Evolutionary conservation across 495 filamentous ascomycete species (phyloP).

Genomic region (Aspergillus diversus): DNA sequence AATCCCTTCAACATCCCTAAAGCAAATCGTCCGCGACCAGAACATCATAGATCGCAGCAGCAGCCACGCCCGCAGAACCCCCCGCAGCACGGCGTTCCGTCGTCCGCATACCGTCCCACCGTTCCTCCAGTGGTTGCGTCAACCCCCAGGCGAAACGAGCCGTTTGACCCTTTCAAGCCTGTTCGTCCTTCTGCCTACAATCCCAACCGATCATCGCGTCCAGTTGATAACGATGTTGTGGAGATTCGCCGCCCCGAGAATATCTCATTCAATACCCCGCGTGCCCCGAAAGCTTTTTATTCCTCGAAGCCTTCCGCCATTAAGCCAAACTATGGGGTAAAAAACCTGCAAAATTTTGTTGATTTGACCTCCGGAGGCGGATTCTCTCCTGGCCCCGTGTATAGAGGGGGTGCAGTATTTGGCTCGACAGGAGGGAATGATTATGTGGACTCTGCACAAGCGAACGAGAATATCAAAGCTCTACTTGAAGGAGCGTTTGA

Average conservation of each 20-base stretch:
- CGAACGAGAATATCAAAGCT: conserved; percentile 83
- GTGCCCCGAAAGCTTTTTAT: conserved; percentile 45
- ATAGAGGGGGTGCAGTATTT: conserved; percentile 36
- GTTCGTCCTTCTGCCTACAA: conserved; percentile 47
- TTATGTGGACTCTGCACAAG: conserved; percentile 77
- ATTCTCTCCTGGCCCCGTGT: conserved; percentile 27
- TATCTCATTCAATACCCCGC: conserved; percentile 42
- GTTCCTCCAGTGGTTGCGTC: conserved; percentile 23
- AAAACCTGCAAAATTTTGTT: conserved; percentile 47
- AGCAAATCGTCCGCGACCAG: conserved; percentile 46
- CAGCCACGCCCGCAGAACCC: conserved; percentile 28
- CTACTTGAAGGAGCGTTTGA: conserved; percentile 86
- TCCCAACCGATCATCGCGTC: conserved; percentile 28
- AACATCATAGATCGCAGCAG: conserved; percentile 49
- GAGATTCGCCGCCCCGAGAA: conserved; percentile 53
- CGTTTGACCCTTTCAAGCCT: conserved; percentile 50
- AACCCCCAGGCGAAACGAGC: conserved; percentile 32
- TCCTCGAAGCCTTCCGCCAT: conserved; percentile 45
- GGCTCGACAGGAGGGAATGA: conserved; percentile 59
- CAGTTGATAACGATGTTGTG: conserved; percentile 37
- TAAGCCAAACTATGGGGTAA: conserved; percentile 37
- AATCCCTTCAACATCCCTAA: conserved; percentile 59
- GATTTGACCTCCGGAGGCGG: conserved; percentile 46
- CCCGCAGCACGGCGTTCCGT: conserved; percentile 20
- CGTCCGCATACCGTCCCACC: conserved; percentile 26